Base-by-base conservation (phyloP, 2,329 filamentous ascomycete species). In the Colletotrichum tropicicola region DNA sequence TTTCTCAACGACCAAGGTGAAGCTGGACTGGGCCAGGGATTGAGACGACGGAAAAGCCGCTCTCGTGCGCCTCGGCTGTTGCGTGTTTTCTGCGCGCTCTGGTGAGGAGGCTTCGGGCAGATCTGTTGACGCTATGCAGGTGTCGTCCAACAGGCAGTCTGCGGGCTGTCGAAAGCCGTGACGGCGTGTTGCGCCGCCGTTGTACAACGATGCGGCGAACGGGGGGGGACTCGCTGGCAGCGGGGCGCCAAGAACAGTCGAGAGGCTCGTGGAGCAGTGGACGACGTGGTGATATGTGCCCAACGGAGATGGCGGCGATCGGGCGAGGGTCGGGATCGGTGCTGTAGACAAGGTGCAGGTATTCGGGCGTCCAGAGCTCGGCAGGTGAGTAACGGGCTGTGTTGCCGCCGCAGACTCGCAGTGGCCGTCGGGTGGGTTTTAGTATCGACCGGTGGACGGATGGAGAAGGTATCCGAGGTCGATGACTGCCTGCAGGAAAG, bases 401-500 rank as follows among this genome's bases (percentile, higher is more conserved):
- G 39, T 44, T 23, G 25, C 25, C 30, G 30, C 45, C 62, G 49
- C 35, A n/a, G 17, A 57, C 21, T 48, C 43, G 32, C 54, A 30
- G 54, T 23, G 54, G 59, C 17, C 15, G 47, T 37, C 21, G 25
- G 25, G 25, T 43, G 30, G 54, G 25, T 59, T 63, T 57, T 59
- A 52, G 45, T 63, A 59, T 51, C 23, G n/a, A 52, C 35, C 21
- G 44, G 32, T 35, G 44, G 44, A 55, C 32, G 44, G 44, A 49
- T 56, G 51, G 28, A 62, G 35, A 19, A 15, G 13, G 43, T 47
- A 51, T 56, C 44, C 44, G 58, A 52, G 37, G 28, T 44, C 49
- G 44, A 61, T 51, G 25, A 55, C 43, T 51, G 57, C 21, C 35
- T 65, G 51, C 37, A 54, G 44, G 51, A 65, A 65, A 65, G 35